Evolutionary conservation across 495 filamentous ascomycete genomes (phyloP).

Genomic region (Astrothelium macrocarpum): DNA sequence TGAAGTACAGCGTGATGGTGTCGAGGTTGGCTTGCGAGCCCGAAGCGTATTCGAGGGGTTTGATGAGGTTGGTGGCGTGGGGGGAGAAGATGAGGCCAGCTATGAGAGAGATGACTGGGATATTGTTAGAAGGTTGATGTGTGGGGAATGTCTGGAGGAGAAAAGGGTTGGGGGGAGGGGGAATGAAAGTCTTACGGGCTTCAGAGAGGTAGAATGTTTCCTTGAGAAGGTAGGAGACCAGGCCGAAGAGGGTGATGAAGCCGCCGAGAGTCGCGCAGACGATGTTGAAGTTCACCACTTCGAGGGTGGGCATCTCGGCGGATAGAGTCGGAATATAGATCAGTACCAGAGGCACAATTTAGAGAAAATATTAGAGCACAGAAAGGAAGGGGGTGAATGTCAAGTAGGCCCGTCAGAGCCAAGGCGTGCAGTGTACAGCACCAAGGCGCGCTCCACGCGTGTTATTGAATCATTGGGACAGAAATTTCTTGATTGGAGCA

Average conservation of each 20-base stretch:
- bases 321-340: neutral
- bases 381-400: neutral
- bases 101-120: constrained; percentile 67
- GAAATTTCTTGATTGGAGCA: neutral
- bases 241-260: constrained; percentile 78
- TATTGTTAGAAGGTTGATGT: constrained; percentile 12
- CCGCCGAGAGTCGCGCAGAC: constrained; percentile 73
- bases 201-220: constrained; percentile 88
- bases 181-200: no score
- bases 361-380: neutral
- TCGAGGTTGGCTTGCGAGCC: constrained; percentile 50
- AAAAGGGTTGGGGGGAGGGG: constrained; percentile 27
- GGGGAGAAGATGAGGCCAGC: constrained; percentile 73
- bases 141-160: neutral
- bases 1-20: constrained; percentile 69
- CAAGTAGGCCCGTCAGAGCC: constrained; percentile 4
- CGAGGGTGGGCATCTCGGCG: constrained; percentile 62
- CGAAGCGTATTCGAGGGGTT: constrained; percentile 66
- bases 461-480: constrained; percentile 23
- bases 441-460: constrained; percentile 6
- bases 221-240: constrained; percentile 83
- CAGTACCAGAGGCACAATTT: neutral
- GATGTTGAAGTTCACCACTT: constrained; percentile 79
- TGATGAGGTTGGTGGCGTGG: constrained; percentile 65
- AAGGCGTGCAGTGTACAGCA: neutral